Percentiles rank a stretch among this genome's conserved stretches.
Evolutionary conservation across 2,329 filamentous ascomycete genomes (phyloP).

Genomic region (Microascus cirrosus): DNA sequence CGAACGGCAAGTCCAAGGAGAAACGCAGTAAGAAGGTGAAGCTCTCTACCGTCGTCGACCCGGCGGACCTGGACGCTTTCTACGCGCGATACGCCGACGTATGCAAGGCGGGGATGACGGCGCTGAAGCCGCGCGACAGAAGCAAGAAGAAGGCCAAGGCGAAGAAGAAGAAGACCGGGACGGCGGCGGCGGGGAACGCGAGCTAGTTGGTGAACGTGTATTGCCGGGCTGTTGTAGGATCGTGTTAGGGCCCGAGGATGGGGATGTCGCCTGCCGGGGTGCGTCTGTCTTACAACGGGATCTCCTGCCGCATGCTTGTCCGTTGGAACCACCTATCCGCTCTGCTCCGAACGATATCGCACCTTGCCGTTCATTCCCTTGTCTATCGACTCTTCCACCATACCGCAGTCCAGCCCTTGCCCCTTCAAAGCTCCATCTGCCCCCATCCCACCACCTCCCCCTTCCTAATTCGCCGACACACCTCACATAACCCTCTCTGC

Average conservation of each 20-base stretch:
- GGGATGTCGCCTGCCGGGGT: background rate
- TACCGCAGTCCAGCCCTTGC: background rate
- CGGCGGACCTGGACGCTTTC: slow-evolving; percentile 67
- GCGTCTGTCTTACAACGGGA: no score
- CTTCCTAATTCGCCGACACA: slow-evolving; percentile 10
- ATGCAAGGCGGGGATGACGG: slow-evolving; percentile 80
- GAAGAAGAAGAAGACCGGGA: slow-evolving; percentile 51
- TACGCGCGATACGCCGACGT: slow-evolving; percentile 80
- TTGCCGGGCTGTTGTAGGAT: background rate
- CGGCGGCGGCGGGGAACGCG: slow-evolving; percentile 3
- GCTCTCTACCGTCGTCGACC: slow-evolving; percentile 71
- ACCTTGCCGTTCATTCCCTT: background rate
- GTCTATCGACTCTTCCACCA: background rate
- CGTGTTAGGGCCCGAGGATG: background rate
- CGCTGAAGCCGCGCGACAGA: slow-evolving; percentile 85
- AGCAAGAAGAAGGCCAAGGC: slow-evolving; percentile 77
- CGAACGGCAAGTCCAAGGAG: slow-evolving; percentile 61
- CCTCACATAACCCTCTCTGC: slow-evolving; percentile 18
- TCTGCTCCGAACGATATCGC: no score
- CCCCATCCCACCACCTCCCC: background rate
- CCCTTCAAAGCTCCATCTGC: background rate
- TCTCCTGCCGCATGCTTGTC: background rate
- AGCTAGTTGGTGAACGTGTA: background rate
- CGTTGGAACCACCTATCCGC: no score
- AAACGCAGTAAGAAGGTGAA: slow-evolving; percentile 53